phyloP scores from a whole-genome alignment of 306 rosid genomes.

The Morella rubra region DNA sequence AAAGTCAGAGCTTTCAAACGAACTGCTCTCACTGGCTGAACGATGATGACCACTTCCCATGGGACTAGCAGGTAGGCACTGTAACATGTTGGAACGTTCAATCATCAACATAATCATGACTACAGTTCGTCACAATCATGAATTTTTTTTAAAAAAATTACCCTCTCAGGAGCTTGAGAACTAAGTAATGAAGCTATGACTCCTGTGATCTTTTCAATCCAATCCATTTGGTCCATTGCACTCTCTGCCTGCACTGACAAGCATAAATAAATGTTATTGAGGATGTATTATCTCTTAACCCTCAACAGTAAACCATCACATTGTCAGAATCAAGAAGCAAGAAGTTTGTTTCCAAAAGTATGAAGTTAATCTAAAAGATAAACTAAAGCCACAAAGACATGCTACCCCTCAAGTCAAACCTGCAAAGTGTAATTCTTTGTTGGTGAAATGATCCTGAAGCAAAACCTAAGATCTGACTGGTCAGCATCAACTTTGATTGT shows the following conservation, averaged over 20 bases:
- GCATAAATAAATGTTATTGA: constrained; percentile 50
- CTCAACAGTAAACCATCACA: constrained; percentile 20
- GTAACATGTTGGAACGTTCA: no score
- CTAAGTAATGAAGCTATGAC: constrained; percentile 97
- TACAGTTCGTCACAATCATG: no score
- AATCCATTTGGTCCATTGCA: constrained; percentile 99
- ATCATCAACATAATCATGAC: no score
- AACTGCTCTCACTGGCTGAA: no score
- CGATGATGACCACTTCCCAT: no score
- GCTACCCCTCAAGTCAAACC: constrained; percentile 51
- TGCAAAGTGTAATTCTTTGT: constrained; percentile 96
- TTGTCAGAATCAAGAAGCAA: constrained; percentile 10
- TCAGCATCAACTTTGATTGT: constrained; percentile 99
- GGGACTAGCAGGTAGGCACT: no score
- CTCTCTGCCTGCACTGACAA: constrained; percentile 99
- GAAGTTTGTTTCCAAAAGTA: neutral
- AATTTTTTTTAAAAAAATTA: no score
- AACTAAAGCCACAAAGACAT: constrained; percentile 16
- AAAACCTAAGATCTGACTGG: constrained; percentile 96
- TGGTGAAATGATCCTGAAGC: constrained; percentile 99
- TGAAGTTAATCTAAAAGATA: neutral
- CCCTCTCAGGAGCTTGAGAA: no score
- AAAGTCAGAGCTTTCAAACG: constrained; percentile 96
- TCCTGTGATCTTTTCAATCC: constrained; percentile 99
- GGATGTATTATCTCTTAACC: constrained; percentile 34